Evolutionary conservation across 2,329 filamentous ascomycete species (phyloP).

Genomic region (Claviceps capensis): DNA sequence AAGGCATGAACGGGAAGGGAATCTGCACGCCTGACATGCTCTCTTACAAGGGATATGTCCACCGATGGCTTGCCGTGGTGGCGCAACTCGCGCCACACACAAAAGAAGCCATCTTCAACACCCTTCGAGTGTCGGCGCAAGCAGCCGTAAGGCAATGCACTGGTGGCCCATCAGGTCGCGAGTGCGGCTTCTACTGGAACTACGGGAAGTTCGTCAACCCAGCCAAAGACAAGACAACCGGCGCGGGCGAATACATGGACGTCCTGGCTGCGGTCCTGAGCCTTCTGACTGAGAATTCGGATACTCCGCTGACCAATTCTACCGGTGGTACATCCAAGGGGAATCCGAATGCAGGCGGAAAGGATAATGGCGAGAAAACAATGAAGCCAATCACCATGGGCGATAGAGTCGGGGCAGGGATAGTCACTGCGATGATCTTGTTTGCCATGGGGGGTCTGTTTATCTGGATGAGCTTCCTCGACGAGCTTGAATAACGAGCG

Average conservation of each 20-base stretch:
- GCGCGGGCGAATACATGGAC: slow-evolving; percentile 13
- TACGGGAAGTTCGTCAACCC: slow-evolving; percentile 20
- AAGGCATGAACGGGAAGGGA: slow-evolving; percentile 24
- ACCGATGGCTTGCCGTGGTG: slow-evolving; percentile 38
- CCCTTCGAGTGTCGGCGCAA: slow-evolving; percentile 34
- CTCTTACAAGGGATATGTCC: slow-evolving; percentile 23
- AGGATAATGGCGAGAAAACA: slow-evolving; percentile 15
- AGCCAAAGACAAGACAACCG: neutral
- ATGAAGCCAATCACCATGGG: neutral
- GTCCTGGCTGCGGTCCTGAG: slow-evolving; percentile 36
- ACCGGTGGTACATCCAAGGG: slow-evolving; percentile 37
- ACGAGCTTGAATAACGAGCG: slow-evolving; percentile 1
- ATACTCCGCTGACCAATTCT: slow-evolving; percentile 27
- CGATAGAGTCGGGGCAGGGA: slow-evolving; percentile 17
- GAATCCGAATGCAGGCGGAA: slow-evolving; percentile 22
- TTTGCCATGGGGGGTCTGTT: slow-evolving; percentile 28
- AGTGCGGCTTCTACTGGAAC: slow-evolving; percentile 42
- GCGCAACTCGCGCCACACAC: slow-evolving; percentile 41
- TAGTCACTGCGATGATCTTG: slow-evolving; percentile 31
- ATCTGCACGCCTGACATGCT: slow-evolving; percentile 49
- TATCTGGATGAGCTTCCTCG: slow-evolving; percentile 33
- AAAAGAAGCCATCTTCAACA: slow-evolving; percentile 30
- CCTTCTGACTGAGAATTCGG: slow-evolving; percentile 25
- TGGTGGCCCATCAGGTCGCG: slow-evolving; percentile 21
- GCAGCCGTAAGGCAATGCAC: slow-evolving; percentile 40